Conservation (phyloP, 352 stramenopile species). For the Peronospora farinosa region DNA sequence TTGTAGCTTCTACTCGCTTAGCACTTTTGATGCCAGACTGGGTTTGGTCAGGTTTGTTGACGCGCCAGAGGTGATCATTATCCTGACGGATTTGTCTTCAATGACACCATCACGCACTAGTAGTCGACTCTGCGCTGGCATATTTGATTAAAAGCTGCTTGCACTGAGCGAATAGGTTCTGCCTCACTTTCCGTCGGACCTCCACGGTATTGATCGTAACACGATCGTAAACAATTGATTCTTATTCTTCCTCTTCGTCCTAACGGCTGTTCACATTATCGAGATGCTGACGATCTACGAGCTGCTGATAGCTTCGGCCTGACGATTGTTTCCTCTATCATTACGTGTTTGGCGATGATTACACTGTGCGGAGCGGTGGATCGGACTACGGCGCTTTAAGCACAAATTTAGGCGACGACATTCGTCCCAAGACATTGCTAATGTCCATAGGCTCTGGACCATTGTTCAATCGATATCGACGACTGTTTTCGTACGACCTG, state of each 20-base stretch:
- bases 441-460: conserved; percentile 14
- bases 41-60: conserved; percentile 3
- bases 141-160: not conserved
- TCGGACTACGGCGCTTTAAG: conserved; percentile 9
- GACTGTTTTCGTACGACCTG: conserved; percentile 12
- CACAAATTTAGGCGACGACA: conserved; percentile 15
- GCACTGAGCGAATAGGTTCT: not conserved
- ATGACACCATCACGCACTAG: not conserved
- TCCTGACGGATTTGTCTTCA: too few relatives aligned
- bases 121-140: not conserved
- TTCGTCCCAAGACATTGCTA: conserved; percentile 9
- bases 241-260: not conserved
- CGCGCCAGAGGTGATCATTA: not conserved
- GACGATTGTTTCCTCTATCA: conserved; percentile 1
- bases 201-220: not conserved
- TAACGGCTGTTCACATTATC: not conserved
- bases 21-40: not conserved
- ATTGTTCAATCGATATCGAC: conserved; percentile 2
- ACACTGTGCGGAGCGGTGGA: conserved; percentile 5
- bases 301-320: not conserved
- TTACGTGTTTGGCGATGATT: conserved; percentile 1
- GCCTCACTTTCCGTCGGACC: not conserved
- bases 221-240: not conserved
- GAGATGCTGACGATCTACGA: conserved; percentile 1
- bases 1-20: not conserved